Base-by-base conservation (phyloP, 768 basidiomycete species). In the Lactarius evosmus region DNA sequence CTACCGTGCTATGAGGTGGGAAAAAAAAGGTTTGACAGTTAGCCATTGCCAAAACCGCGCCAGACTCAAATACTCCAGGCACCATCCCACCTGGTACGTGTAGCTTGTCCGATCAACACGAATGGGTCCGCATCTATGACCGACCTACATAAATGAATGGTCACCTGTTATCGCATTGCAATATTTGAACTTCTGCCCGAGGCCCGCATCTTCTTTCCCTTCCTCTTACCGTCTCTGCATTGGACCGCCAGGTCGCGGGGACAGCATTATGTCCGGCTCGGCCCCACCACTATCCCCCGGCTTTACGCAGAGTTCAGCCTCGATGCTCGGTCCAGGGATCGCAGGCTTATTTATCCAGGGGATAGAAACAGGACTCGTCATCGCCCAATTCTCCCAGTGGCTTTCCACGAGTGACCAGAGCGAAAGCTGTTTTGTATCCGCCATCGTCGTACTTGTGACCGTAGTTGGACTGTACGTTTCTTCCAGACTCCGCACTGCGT, bases 331-430 rank as follows among this genome's bases (percentile, higher is more conserved):
- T 16, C 57, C 62, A 7, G 57, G 57, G 1, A 54, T 63, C 19
- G 51, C 7, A 17, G 27, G 57, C 7, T 32, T 63, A 1, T 59
- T 63, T 14, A 12, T 55, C 12, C 51, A 63, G 25, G 62, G 62
- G 25, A 4, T 63, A 4, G 33, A 16, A 19, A 34, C 52, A 2
- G 62, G 62, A 27, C 62, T 63, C 33, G 57, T 63, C 8, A 11
- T 63, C 2, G 27, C 52, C 1, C 62, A 63, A 8, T 44, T 63
- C 52, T 59, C 41, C 36, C 62, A 52, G 22, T 63, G 62, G 62
- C 54, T 54, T 30, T 46, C 32, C 14, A 12, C 22, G 4, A 9
- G 33, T 9, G 56, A 54, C 33, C 62, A 57, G 33, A 32, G 36
- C 2, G 62, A 63, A 2, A 25, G 36, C 19, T 7, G 1, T 4